Percentiles rank a stretch among this genome's conserved stretches.
Evolutionary conservation across 1,284 basidiomycete species (phyloP).

Genomic region (Leccinum fuscescens): DNA sequence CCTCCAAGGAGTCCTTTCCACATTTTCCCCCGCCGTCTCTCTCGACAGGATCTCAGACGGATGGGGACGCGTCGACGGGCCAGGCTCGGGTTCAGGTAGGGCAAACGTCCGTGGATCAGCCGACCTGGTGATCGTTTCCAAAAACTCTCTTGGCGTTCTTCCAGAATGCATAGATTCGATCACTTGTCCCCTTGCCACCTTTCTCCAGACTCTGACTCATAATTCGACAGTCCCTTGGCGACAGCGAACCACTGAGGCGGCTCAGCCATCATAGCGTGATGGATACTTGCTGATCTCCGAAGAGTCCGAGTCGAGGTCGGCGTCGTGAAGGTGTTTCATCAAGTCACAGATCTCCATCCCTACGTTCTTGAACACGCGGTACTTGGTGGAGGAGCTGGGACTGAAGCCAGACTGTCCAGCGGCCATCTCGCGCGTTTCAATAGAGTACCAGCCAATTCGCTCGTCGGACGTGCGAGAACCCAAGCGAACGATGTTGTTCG

Average conservation of each 20-base stretch:
- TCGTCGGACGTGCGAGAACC: slow-evolving; percentile 63
- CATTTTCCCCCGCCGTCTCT: slow-evolving; percentile 7
- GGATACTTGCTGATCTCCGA: slow-evolving; percentile 40
- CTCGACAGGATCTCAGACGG: slow-evolving; percentile 15
- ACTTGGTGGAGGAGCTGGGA: slow-evolving; percentile 32
- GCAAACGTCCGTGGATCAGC: background rate
- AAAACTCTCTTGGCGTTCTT: slow-evolving; percentile 38
- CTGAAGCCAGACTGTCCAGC: slow-evolving; percentile 44
- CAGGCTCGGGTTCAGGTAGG: slow-evolving; percentile 1
- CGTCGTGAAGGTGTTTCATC: slow-evolving; percentile 42
- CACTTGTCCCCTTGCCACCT: slow-evolving; percentile 24
- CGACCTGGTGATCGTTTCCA: slow-evolving; percentile 18
- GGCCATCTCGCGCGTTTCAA: slow-evolving; percentile 53
- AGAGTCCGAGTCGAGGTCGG: slow-evolving; percentile 38
- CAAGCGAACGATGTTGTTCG: slow-evolving; percentile 59
- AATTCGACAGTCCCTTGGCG: slow-evolving; percentile 20
- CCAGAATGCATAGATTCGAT: slow-evolving; percentile 47
- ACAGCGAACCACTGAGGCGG: slow-evolving; percentile 44
- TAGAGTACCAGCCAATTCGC: slow-evolving; percentile 52
- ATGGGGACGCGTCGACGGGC: slow-evolving; percentile 11
- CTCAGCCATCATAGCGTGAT: slow-evolving; percentile 37
- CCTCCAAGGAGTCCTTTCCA: slow-evolving; percentile 9
- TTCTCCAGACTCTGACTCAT: slow-evolving; percentile 21
- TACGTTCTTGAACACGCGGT: slow-evolving; percentile 42
- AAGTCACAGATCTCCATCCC: slow-evolving; percentile 47